Percentiles rank a stretch among this genome's conserved stretches.
Evolutionary conservation across 148 eudicot species (phyloP).

Genomic region (Silene conica): DNA sequence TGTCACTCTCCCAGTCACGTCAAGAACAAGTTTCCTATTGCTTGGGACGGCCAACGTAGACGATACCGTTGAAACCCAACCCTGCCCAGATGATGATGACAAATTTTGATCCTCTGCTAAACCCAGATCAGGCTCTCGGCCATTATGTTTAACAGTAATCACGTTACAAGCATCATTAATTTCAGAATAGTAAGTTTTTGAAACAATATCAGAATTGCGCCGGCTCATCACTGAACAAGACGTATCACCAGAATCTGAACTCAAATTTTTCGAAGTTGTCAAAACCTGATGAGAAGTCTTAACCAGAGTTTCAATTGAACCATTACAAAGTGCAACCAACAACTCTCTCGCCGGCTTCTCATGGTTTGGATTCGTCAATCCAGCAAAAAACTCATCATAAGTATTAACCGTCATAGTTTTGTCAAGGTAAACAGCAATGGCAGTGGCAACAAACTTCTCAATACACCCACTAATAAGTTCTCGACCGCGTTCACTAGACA

Average conservation of each 20-base stretch:
- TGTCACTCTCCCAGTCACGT: constrained; percentile 70
- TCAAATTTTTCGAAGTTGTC: constrained; percentile 18
- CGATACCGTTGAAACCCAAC: constrained; percentile 50
- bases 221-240: constrained; percentile 41
- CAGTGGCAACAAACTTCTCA: constrained; percentile 62
- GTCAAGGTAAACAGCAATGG: constrained; percentile 71
- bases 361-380: constrained; percentile 80
- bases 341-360: constrained; percentile 58
- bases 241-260: constrained; percentile 25
- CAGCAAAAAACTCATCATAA: constrained; percentile 71
- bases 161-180: constrained; percentile 23
- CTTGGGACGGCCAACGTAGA: constrained; percentile 69
- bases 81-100: constrained; percentile 17
- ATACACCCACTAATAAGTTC: constrained; percentile 49
- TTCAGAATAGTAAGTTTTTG: constrained; percentile 22
- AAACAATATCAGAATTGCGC: constrained; percentile 24
- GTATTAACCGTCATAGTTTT: constrained; percentile 72
- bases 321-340: constrained; percentile 58
- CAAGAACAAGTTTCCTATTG: constrained; percentile 69
- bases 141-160: constrained; percentile 16
- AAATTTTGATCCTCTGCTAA: constrained; percentile 15
- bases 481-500: constrained; percentile 47
- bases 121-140: not conserved
- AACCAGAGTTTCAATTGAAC: constrained; percentile 69
- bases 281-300: constrained; percentile 66